Conservation (phyloP, 1,284 basidiomycete genomes). For the Macrocybe sp. region DNA sequence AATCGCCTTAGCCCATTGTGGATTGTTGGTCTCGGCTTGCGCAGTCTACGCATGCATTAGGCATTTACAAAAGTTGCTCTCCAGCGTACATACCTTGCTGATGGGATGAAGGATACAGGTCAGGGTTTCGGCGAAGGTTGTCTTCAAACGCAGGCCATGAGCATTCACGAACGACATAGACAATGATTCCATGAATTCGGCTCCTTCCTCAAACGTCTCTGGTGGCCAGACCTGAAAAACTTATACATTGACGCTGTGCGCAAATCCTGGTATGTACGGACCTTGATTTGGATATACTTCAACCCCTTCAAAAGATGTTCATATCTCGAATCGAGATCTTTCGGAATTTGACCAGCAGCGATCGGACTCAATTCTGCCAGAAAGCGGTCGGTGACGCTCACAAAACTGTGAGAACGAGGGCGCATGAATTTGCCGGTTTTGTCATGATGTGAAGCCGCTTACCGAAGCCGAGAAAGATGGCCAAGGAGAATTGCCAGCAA, state of each 20-base stretch:
- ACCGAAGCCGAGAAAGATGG: slow-evolving; percentile 77
- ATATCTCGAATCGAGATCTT: slow-evolving; percentile 75
- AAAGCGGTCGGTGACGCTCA: slow-evolving; percentile 86
- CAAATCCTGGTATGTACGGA: slow-evolving; percentile 21
- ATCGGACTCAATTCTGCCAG: slow-evolving; percentile 76
- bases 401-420: slow-evolving; percentile 48
- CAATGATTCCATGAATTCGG: slow-evolving; percentile 85
- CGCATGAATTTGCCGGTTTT: slow-evolving; percentile 3
- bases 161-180: slow-evolving; percentile 82
- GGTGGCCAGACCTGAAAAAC: slow-evolving; percentile 80
- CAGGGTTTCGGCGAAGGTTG: slow-evolving; percentile 83
- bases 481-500: slow-evolving; percentile 81
- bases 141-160: slow-evolving; percentile 85
- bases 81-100: slow-evolving; percentile 57
- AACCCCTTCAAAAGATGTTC: slow-evolving; percentile 81
- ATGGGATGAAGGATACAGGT: slow-evolving; percentile 83
- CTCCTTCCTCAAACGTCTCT: slow-evolving; percentile 89
- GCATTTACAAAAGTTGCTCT: too few species aligned
- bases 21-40: slow-evolving; percentile 95
- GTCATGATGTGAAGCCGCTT: slow-evolving; percentile 14
- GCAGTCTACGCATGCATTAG: slow-evolving; percentile 57
- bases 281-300: slow-evolving; percentile 78
- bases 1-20: slow-evolving; percentile 90
- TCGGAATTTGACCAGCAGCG: slow-evolving; percentile 64
- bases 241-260: neutral